Evolutionary conservation across 495 filamentous ascomycete species (phyloP).

Genomic region (Aspergillus saccharolyticus): DNA sequence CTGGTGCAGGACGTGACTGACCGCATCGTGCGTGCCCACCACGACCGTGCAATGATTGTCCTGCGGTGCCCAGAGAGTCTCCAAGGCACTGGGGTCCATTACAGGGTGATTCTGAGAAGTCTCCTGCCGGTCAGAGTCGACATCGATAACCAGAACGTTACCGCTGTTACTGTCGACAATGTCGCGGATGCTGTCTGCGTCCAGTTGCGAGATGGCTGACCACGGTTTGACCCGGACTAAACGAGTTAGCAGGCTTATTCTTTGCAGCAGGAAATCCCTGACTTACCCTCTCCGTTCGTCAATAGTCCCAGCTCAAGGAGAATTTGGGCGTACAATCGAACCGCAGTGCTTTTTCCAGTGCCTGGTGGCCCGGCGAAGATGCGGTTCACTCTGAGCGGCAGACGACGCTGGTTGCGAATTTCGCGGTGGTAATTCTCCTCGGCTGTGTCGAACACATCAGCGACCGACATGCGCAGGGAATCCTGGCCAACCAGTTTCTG

Average conservation of each 20-base stretch:
- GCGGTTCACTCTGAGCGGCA: slow-evolving; percentile 13
- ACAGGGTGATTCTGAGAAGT: slow-evolving; percentile 1
- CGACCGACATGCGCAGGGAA: slow-evolving; percentile 13
- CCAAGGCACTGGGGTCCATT: slow-evolving; percentile 6
- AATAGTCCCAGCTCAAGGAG: slow-evolving; percentile 30
- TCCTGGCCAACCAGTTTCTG: slow-evolving; percentile 16
- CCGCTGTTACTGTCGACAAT: slow-evolving; percentile 3
- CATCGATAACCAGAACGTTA: slow-evolving; percentile 11
- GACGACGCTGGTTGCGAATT: slow-evolving; percentile 10
- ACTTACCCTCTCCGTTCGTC: slow-evolving; percentile 11
- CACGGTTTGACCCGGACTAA: slow-evolving; percentile 2
- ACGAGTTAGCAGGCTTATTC: neutral
- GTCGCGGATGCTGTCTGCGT: neutral
- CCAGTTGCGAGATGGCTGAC: slow-evolving; percentile 2
- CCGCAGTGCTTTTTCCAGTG: slow-evolving; percentile 63
- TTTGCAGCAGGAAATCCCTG: neutral
- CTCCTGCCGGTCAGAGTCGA: slow-evolving; percentile 2
- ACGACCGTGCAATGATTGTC: slow-evolving; percentile 15
- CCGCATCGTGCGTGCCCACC: slow-evolving; percentile 5
- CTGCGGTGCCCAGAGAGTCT: neutral
- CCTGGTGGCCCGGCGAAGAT: slow-evolving; percentile 18
- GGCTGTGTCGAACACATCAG: slow-evolving; percentile 8
- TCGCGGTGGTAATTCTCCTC: slow-evolving; percentile 19
- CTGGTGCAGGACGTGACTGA: slow-evolving; percentile 7
- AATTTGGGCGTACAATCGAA: slow-evolving; percentile 55